A percentile compares a stretch with the other conserved stretches of the same genome.
Conservation (phyloP, 805 yeast species). For the Cyberlindnera mississippiensis region DNA sequence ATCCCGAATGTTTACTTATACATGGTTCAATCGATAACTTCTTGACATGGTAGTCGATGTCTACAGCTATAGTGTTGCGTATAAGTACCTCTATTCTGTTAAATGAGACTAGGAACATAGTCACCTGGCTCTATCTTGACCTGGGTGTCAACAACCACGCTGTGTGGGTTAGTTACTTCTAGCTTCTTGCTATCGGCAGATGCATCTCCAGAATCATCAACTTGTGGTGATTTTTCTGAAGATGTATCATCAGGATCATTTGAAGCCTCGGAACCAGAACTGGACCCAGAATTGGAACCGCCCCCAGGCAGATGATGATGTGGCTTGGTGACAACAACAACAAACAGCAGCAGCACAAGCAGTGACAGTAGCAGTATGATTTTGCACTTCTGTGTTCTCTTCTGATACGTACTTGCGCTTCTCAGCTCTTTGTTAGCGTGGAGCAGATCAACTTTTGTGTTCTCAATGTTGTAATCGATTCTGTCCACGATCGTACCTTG, state of each 20-base stretch:
- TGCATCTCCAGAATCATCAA: neutral
- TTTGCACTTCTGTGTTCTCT: conserved; percentile 87
- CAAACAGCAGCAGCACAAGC: conserved; percentile 65
- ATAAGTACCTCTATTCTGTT: no score
- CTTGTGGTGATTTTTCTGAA: neutral
- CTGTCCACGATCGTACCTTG: conserved; percentile 94
- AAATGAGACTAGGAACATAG: neutral
- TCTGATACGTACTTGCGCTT: conserved; percentile 77
- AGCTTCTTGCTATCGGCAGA: neutral
- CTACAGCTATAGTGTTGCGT: no score
- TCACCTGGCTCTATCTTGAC: conserved; percentile 9
- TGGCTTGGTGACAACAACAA: conserved; percentile 69
- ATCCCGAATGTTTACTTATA: no score
- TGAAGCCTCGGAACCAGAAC: neutral
- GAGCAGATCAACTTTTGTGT: conserved; percentile 71
- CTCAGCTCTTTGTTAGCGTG: conserved; percentile 74
- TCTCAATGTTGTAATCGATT: conserved; percentile 86
- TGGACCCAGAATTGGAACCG: conserved; percentile 12
- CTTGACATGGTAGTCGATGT: no score
- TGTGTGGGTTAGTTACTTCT: conserved; percentile 5
- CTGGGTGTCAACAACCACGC: conserved; percentile 4
- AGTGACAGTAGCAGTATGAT: conserved; percentile 70
- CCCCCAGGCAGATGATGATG: conserved; percentile 19
- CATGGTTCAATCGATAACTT: no score
- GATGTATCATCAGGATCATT: neutral